Percentiles rank a stretch among this genome's conserved stretches.
phyloP scores from a whole-genome alignment of 225 moss, liverwort and hornwort genomes.

The Pleurozium schreberi region DNA sequence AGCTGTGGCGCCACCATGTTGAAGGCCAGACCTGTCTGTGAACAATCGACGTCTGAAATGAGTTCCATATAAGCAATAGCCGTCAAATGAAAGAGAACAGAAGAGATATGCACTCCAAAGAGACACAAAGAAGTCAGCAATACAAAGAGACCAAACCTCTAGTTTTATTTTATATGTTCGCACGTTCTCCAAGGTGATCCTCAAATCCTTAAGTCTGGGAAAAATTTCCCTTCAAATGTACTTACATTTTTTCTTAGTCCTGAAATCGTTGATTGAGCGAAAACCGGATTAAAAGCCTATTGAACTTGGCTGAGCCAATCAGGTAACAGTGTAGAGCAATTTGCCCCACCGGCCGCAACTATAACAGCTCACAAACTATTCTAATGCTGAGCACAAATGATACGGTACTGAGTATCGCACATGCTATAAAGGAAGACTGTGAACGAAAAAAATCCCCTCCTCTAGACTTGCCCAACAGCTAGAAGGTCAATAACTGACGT shows the following conservation, averaged over 20 bases:
- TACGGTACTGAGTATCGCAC: neutral
- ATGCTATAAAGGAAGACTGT: neutral
- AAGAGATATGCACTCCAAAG: neutral
- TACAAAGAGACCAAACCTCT: neutral
- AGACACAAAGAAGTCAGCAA: neutral
- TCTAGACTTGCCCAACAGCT: neutral
- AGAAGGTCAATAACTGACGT: neutral
- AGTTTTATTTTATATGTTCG: neutral
- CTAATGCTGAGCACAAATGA: neutral
- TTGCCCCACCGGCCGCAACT: neutral
- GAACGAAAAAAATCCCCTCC: neutral
- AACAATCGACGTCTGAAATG: neutral
- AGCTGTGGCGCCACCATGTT: slow-evolving; percentile 48
- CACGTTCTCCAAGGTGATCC: neutral
- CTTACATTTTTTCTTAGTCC: neutral
- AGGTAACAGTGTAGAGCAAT: neutral
- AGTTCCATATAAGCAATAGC: neutral
- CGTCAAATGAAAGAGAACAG: neutral
- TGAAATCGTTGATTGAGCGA: neutral
- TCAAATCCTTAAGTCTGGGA: neutral
- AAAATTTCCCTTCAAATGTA: neutral
- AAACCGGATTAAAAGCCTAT: neutral
- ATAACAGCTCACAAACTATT: neutral
- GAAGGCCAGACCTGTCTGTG: slow-evolving; percentile 8
- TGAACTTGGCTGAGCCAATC: neutral